Percentiles rank a stretch among this genome's conserved stretches.
Conservation (phyloP, 371 early-diverging fungal genomes). For the Mortierella sp. region DNA sequence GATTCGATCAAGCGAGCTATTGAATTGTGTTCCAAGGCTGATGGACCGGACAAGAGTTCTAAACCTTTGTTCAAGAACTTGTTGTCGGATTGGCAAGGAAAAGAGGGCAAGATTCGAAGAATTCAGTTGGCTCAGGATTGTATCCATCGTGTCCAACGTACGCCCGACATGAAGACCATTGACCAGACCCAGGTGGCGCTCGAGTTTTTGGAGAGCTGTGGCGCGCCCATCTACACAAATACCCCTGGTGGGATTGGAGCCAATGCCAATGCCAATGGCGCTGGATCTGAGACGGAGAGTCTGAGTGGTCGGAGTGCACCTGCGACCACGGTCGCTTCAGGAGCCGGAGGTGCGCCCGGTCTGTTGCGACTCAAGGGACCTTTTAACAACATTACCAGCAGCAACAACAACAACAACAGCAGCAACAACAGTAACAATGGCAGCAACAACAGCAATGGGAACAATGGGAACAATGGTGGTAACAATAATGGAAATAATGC, state of each 20-base stretch:
- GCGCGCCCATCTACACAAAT: slow-evolving; percentile 13
- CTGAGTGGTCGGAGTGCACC: not conserved
- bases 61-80: slow-evolving; percentile 52
- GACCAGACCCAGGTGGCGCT: slow-evolving; percentile 39
- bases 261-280: not conserved
- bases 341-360: slow-evolving; percentile 19
- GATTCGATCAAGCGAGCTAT: slow-evolving; percentile 50
- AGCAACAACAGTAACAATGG: slow-evolving; percentile 11
- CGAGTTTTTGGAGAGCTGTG: slow-evolving; percentile 42
- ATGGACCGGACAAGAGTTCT: slow-evolving; percentile 49
- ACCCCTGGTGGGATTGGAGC: slow-evolving; percentile 4
- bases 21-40: slow-evolving; percentile 48
- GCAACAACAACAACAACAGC: slow-evolving; percentile 10
- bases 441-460: slow-evolving; percentile 13
- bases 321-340: not conserved
- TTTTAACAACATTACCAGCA: not conserved
- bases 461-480: slow-evolving; percentile 7
- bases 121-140: slow-evolving; percentile 49
- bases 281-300: slow-evolving; percentile 1
- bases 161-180: slow-evolving; percentile 45
- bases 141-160: slow-evolving; percentile 45
- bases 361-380: slow-evolving; percentile 15
- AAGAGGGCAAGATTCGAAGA: slow-evolving; percentile 44
- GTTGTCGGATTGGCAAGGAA: slow-evolving; percentile 52
- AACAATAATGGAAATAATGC: not conserved